Base-by-base conservation (phyloP, 169 alveolate genomes). In the Plasmodium sp. region DNA sequence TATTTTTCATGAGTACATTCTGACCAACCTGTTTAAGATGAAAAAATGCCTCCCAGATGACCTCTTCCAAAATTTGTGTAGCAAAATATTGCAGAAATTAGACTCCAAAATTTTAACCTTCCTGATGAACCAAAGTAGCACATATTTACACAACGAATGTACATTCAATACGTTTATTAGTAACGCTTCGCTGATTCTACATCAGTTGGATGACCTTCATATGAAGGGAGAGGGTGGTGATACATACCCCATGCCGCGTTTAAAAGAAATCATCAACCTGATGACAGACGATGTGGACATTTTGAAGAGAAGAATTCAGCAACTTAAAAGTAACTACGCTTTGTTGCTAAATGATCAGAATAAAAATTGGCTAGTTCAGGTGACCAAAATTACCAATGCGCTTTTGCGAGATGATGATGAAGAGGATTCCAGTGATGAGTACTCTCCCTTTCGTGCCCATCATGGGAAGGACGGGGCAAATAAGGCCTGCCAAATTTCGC, bases 291-390 rank as follows among this genome's bases (percentile, higher is more conserved):
- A 90, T 54, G 82, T 79, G 14, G 94, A 90, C 31, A 67, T 27
- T 12, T 67, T 90, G 45, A 90, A 90, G 82, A 81, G 48, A 41
- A 90, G 72, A 90, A 90, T 90, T 79, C 82, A 54, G 6, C 79
- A 90, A 80, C 54, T 80, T 14, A 90, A 80, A 90, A 80, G 51
- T 67, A 90, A 71, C 14, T 80, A 90, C 43, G n/a, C 74, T 41
- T 43, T 41, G 9, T 67, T 90, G 51, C 18, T 75, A 75, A 22
- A 67, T 67, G 36, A 80, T 14, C 43, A 80, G 16, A 90, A 90
- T 62, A 90, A 90, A 33, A 90, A 90, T 58, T 90, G 94, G 94
- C 33, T 90, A 39, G 43, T 18, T 58, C 88, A 80, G 27, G 94
- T 90, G 54, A 90, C 94, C 14, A 80, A 81, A 79, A 41, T 90